phyloP scores from a whole-genome alignment of 2,329 filamentous ascomycete genomes.

The Fusarium decemcellulare region DNA sequence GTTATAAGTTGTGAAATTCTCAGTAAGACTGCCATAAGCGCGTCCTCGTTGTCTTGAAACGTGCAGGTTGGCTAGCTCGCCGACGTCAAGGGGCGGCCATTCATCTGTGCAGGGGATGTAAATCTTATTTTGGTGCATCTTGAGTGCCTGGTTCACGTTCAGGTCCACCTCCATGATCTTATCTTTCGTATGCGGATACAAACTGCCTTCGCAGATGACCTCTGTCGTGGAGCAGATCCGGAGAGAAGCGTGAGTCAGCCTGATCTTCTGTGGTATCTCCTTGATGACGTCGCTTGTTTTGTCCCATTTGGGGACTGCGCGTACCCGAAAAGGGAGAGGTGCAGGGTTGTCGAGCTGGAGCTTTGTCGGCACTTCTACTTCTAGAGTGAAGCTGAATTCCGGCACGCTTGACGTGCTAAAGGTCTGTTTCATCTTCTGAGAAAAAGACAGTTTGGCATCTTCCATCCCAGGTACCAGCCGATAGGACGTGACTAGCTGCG shows the following conservation, averaged over 20 bases:
- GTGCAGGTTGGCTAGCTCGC: constrained; percentile 10
- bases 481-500: constrained; percentile 28
- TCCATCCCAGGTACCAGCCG: constrained; percentile 51
- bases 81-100: constrained; percentile 12
- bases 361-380: constrained; percentile 44
- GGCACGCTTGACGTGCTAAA: constrained; percentile 53
- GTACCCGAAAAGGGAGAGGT: constrained; percentile 41
- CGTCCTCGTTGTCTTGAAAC: background rate
- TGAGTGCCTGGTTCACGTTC: background rate
- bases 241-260: constrained; percentile 26
- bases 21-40: background rate
- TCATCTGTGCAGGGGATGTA: constrained; percentile 16
- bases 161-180: constrained; percentile 14
- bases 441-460: constrained; percentile 48
- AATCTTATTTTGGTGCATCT: background rate
- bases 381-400: constrained; percentile 42
- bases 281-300: constrained; percentile 32
- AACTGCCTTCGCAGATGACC: constrained; percentile 19
- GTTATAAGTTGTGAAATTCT: constrained; percentile 45
- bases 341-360: constrained; percentile 49
- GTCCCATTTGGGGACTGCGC: constrained; percentile 18
- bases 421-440: constrained; percentile 50
- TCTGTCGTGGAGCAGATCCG: constrained; percentile 18
- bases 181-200: background rate
- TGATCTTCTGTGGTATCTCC: constrained; percentile 25